A percentile compares a stretch with the other conserved stretches of the same genome.
These are phyloP conservation scores for Ogataea sp. DNA, from an alignment of 805 yeast species.

Conservation along the genomic window DNA sequence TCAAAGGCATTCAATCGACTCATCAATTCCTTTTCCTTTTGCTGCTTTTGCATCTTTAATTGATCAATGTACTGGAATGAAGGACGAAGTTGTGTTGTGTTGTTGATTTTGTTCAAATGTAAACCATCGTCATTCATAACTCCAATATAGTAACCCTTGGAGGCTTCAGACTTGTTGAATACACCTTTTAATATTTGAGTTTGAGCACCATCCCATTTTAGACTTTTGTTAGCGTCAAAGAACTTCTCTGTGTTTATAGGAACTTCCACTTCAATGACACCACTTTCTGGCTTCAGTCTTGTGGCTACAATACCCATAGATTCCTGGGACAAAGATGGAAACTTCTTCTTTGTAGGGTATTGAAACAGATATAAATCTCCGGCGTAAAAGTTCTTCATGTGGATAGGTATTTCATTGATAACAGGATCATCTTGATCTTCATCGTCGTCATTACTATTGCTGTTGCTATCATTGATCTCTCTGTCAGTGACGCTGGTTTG, in stretches of 20 bases:
- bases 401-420: constrained; percentile 52
- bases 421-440: constrained; percentile 50
- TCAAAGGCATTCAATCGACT: constrained; percentile 16
- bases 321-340: neutral
- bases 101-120: constrained; percentile 56
- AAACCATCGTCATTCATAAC: constrained; percentile 35
- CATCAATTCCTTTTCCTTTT: constrained; percentile 34
- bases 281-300: constrained; percentile 47
- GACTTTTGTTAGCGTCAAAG: constrained; percentile 57
- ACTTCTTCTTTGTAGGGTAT: constrained; percentile 40
- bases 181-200: constrained; percentile 69
- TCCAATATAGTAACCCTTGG: constrained; percentile 45
- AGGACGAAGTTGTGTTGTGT: constrained; percentile 74
- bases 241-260: constrained; percentile 65
- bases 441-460: constrained; percentile 9
- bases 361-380: constrained; percentile 38
- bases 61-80: constrained; percentile 73
- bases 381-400: constrained; percentile 20
- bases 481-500: no score
- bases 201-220: constrained; percentile 54
- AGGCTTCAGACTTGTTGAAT: constrained; percentile 27
- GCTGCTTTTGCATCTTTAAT: constrained; percentile 20
- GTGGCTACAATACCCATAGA: neutral
- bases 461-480: no score
- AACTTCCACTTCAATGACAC: constrained; percentile 64